phyloP scores from a whole-genome alignment of 2,329 filamentous ascomycete species.

The Alternaria panax region DNA sequence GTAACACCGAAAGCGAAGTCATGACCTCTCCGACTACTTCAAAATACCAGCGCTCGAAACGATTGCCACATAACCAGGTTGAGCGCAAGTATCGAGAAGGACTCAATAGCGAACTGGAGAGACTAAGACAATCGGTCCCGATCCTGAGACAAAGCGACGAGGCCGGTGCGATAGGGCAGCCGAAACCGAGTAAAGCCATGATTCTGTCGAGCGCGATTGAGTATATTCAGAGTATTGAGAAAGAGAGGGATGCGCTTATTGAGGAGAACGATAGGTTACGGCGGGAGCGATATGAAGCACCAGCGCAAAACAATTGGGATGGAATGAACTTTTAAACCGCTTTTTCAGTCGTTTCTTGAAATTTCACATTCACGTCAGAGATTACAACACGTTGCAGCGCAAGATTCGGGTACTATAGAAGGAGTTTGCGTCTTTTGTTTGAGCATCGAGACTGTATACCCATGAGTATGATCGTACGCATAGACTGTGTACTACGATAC shows the following conservation, averaged over 20 bases:
- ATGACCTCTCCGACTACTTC: slow-evolving; percentile 9
- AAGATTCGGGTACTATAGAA: background rate
- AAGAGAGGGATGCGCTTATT: slow-evolving; percentile 36
- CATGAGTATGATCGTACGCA: background rate
- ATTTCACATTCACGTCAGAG: background rate
- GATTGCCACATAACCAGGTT: slow-evolving; percentile 49
- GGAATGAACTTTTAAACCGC: background rate
- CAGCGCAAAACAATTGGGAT: background rate
- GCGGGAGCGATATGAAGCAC: slow-evolving; percentile 3
- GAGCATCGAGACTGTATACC: background rate
- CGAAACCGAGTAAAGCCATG: slow-evolving; percentile 46
- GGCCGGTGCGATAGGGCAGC: slow-evolving; percentile 33
- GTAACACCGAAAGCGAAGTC: slow-evolving; percentile 20
- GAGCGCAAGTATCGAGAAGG: slow-evolving; percentile 41
- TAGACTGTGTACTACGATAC: slow-evolving; percentile 1
- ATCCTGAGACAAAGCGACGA: slow-evolving; percentile 42
- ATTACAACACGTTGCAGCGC: background rate
- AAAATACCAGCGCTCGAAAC: slow-evolving; percentile 29
- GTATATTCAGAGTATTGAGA: slow-evolving; percentile 42
- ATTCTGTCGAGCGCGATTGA: slow-evolving; percentile 44
- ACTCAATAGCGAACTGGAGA: slow-evolving; percentile 42
- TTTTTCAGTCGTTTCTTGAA: background rate
- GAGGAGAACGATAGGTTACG: slow-evolving; percentile 39
- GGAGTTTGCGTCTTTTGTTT: background rate
- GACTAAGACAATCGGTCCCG: slow-evolving; percentile 37